A percentile compares a stretch with the other conserved stretches of the same genome.
These are phyloP conservation scores for Mycena pura DNA, from an alignment of 768 basidiomycete genomes.

Conservation along the genomic window DNA sequence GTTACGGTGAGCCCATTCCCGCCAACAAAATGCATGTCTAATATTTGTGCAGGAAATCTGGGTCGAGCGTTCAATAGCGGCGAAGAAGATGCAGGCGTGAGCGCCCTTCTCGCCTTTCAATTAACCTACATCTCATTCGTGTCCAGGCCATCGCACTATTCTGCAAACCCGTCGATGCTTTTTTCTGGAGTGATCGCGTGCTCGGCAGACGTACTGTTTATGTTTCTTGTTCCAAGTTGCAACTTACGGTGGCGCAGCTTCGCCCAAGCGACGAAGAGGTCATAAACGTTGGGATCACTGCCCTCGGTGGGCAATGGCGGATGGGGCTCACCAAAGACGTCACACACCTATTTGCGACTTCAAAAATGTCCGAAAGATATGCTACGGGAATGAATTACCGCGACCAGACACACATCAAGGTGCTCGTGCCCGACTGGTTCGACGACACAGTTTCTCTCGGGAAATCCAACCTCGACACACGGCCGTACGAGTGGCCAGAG, in stretches of 20 bases:
- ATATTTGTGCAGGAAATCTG: constrained; percentile 12
- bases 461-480: constrained; percentile 53
- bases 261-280: constrained; percentile 73
- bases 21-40: background rate
- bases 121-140: background rate
- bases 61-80: constrained; percentile 24
- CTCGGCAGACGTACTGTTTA: constrained; percentile 63
- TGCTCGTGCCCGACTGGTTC: constrained; percentile 93
- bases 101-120: background rate
- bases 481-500: constrained; percentile 76
- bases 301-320: constrained; percentile 86
- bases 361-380: constrained; percentile 59
- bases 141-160: constrained; percentile 56
- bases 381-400: constrained; percentile 60
- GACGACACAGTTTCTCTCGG: constrained; percentile 78
- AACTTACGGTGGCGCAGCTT: constrained; percentile 50
- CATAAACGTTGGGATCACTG: constrained; percentile 72
- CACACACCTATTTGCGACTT: constrained; percentile 82
- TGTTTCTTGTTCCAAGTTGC: background rate
- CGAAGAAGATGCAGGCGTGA: constrained; percentile 15
- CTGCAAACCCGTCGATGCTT: constrained; percentile 75
- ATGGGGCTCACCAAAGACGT: constrained; percentile 80
- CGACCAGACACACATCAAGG: constrained; percentile 60
- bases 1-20: constrained; percentile 9
- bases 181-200: constrained; percentile 89